Conservation (phyloP, 139 green algal species). For the Chlamydomonas schloesseri region DNA sequence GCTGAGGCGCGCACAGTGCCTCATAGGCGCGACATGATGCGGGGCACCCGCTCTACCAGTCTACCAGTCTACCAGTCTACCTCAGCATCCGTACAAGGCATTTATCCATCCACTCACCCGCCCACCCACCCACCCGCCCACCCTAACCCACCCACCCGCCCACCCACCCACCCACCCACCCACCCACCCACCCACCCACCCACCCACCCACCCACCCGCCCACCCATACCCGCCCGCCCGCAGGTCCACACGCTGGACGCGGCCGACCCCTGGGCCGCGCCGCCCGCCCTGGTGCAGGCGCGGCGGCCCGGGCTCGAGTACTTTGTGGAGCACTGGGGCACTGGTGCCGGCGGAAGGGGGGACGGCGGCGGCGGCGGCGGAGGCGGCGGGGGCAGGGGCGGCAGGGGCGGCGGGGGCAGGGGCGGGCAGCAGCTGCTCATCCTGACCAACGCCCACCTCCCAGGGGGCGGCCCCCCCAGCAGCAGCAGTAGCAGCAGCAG, state of each 20-base stretch:
- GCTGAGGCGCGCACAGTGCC: too few species aligned
- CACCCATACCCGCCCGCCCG: neutral
- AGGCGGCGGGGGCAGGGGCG: neutral
- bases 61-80: too few species aligned
- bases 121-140: too few species aligned
- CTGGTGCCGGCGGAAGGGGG: neutral
- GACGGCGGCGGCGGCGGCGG: neutral
- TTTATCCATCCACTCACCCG: too few species aligned
- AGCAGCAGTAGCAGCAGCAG: too few species aligned
- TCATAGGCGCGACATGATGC: too few species aligned
- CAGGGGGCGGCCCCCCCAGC: too few species aligned
- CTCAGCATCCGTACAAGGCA: too few species aligned
- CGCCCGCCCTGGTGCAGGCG: conserved; percentile 53
- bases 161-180: too few species aligned
- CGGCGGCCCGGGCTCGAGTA: conserved; percentile 74
- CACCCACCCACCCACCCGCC: neutral
- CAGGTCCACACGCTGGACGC: conserved; percentile 73
- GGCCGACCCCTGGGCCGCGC: neutral
- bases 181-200: neutral
- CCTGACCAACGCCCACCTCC: conserved; percentile 51
- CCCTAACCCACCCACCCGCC: too few species aligned
- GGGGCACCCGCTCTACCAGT: too few species aligned
- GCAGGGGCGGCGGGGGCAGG: neutral
- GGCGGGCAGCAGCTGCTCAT: conserved; percentile 43
- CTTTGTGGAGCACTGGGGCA: conserved; percentile 77